Evolutionary conservation across 169 alveolate species (phyloP).

Genomic region (Amoebophrya sp.): DNA sequence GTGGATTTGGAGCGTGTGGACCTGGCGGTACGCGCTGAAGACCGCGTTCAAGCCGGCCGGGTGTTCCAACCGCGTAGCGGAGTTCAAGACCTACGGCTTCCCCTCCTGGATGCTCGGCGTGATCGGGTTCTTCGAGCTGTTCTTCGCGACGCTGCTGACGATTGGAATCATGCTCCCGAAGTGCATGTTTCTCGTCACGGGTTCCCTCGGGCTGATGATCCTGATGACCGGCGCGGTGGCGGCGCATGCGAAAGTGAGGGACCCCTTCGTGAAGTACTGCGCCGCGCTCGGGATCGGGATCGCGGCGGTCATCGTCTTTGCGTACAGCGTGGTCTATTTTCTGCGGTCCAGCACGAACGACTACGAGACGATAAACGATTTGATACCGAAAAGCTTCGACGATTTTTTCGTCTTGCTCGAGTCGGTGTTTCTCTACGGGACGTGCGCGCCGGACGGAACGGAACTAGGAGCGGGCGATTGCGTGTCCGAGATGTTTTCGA

Average conservation of each 20-base stretch:
- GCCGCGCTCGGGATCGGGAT: no score
- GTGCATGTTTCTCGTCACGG: background rate
- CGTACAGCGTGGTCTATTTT: no score
- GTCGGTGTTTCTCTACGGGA: no score
- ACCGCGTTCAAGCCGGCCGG: background rate
- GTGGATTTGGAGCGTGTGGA: background rate
- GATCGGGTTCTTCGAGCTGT: background rate
- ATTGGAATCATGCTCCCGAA: background rate
- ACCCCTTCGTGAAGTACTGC: background rate
- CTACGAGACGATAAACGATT: no score
- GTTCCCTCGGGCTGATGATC: background rate
- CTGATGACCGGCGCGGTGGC: background rate
- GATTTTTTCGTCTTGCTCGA: no score
- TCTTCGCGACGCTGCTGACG: background rate
- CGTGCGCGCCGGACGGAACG: no score
- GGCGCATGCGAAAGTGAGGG: background rate
- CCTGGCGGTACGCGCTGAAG: background rate
- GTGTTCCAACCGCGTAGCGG: background rate
- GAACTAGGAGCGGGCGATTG: no score
- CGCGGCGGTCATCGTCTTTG: no score
- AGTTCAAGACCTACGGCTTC: slow-evolving; percentile 9
- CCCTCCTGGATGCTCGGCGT: slow-evolving; percentile 22
- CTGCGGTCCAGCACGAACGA: no score
- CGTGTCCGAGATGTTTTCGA: no score
- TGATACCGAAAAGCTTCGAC: no score